These are phyloP conservation scores for Suzukiozyma palmioleophila DNA, from an alignment of 1,139 yeast genomes.

Conservation along the genomic window DNA sequence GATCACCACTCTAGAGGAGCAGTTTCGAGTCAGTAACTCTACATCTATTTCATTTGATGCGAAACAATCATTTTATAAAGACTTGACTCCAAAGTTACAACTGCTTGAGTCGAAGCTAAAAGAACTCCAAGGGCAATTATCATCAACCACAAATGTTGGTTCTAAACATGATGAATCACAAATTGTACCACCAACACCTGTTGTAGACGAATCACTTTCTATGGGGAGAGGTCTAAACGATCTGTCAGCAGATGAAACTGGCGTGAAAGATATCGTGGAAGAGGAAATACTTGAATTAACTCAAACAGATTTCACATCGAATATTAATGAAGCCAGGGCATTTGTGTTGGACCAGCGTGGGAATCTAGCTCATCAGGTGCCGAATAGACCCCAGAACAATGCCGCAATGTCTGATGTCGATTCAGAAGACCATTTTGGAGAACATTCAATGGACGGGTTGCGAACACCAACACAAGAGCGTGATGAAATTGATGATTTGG, in stretches of 20 bases:
- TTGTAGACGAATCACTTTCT: not conserved
- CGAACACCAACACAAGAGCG: slow-evolving; percentile 36
- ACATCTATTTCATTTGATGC: slow-evolving; percentile 34
- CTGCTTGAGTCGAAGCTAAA: slow-evolving; percentile 9
- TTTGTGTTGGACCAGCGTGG: slow-evolving; percentile 6
- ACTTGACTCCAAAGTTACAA: slow-evolving; percentile 18
- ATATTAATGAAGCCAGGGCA: slow-evolving; percentile 11
- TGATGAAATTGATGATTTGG: slow-evolving; percentile 28
- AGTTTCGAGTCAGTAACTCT: slow-evolving; percentile 28
- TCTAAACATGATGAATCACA: not conserved
- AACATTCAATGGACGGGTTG: slow-evolving; percentile 35
- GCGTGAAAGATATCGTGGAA: not conserved
- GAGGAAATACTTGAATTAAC: slow-evolving; percentile 1
- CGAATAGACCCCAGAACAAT: not conserved
- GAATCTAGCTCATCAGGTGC: not conserved
- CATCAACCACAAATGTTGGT: not conserved
- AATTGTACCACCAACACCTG: not conserved
- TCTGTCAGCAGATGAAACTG: not conserved
- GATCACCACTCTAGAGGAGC: slow-evolving; percentile 22
- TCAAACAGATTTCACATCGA: slow-evolving; percentile 2
- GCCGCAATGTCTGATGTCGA: slow-evolving; percentile 12
- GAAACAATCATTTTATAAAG: slow-evolving; percentile 23
- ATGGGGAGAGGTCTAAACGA: no score
- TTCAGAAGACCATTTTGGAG: slow-evolving; percentile 41
- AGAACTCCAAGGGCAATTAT: slow-evolving; percentile 1